Evolutionary conservation across 768 basidiomycete genomes (phyloP).

Genomic region (Leccinum incarnatum): DNA sequence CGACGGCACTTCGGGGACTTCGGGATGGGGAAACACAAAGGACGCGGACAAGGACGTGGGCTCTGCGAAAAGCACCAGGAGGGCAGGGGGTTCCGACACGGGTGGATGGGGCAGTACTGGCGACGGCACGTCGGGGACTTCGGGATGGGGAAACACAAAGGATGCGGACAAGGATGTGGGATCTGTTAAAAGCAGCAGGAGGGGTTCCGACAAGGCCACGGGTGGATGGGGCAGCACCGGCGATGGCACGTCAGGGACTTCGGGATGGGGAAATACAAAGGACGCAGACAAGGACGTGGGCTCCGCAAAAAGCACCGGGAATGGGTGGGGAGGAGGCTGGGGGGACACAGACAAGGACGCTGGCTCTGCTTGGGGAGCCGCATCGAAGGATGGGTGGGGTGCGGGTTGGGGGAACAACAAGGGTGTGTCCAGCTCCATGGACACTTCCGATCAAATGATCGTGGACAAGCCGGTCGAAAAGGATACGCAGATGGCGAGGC

Average conservation of each 20-base stretch:
- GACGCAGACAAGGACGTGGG: background rate
- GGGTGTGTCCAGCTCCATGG: background rate
- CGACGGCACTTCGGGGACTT: conserved; percentile 3
- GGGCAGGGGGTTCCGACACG: background rate
- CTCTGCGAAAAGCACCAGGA: background rate
- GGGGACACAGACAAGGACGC: conserved; percentile 1
- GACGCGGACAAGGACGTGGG: background rate
- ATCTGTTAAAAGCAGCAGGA: background rate
- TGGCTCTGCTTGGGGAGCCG: background rate
- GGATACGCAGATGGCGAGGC: conserved; percentile 3
- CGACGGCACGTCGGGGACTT: background rate
- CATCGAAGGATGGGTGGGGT: conserved; percentile 5
- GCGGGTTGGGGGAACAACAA: conserved; percentile 3
- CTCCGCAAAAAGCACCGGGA: background rate
- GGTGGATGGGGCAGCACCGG: background rate
- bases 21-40: conserved; percentile 2
- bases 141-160: too few species aligned
- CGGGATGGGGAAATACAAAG: background rate
- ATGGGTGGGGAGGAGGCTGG: background rate
- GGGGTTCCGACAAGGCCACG: background rate
- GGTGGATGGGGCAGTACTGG: background rate
- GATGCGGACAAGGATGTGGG: background rate
- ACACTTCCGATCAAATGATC: conserved; percentile 8
- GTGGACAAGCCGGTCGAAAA: conserved; percentile 6
- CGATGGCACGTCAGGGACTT: background rate